A percentile compares a stretch with the other conserved stretches of the same genome.
Evolutionary conservation across 345 rosid species (phyloP).

Genomic region (Arabidopsis arenosa): DNA sequence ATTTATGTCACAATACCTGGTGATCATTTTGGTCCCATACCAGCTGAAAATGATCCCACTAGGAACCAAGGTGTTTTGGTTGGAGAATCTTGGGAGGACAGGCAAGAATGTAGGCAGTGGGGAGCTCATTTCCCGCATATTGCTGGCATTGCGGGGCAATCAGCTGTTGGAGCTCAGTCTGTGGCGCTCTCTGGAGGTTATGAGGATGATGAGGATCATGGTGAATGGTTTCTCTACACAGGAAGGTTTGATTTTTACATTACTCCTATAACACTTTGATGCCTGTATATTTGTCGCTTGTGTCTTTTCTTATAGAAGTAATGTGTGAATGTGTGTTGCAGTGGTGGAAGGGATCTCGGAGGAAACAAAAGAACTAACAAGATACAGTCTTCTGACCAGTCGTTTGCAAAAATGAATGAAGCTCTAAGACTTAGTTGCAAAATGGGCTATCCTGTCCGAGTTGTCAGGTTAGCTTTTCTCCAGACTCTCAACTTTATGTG

Average conservation of each 20-base stretch:
- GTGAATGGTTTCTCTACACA: slow-evolving; percentile 47
- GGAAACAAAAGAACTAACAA: slow-evolving; percentile 77
- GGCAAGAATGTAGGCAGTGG: slow-evolving; percentile 74
- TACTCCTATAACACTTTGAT: background rate
- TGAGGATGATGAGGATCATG: slow-evolving; percentile 82
- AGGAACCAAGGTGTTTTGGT: slow-evolving; percentile 74
- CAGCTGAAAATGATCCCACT: slow-evolving; percentile 67
- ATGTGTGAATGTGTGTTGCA: slow-evolving; percentile 39
- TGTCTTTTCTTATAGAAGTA: background rate
- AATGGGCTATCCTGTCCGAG: slow-evolving; percentile 90
- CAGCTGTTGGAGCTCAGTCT: slow-evolving; percentile 73
- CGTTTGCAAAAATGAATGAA: slow-evolving; percentile 58
- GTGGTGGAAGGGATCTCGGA: slow-evolving; percentile 86
- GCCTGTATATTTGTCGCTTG: background rate
- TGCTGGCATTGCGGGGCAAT: slow-evolving; percentile 81
- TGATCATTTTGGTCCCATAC: slow-evolving; percentile 85
- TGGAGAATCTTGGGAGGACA: slow-evolving; percentile 76
- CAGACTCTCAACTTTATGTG: background rate
- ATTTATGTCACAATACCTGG: slow-evolving; percentile 65
- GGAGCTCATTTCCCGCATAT: slow-evolving; percentile 84
- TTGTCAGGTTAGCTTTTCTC: slow-evolving; percentile 60
- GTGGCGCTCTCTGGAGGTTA: slow-evolving; percentile 86
- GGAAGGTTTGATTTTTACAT: slow-evolving; percentile 38
- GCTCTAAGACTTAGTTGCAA: slow-evolving; percentile 75
- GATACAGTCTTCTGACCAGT: slow-evolving; percentile 75